Evolutionary conservation across 345 rosid genomes (phyloP), one percentile per base, ranked within the genome.

Genomic region (Pistacia atlantica): DNA sequence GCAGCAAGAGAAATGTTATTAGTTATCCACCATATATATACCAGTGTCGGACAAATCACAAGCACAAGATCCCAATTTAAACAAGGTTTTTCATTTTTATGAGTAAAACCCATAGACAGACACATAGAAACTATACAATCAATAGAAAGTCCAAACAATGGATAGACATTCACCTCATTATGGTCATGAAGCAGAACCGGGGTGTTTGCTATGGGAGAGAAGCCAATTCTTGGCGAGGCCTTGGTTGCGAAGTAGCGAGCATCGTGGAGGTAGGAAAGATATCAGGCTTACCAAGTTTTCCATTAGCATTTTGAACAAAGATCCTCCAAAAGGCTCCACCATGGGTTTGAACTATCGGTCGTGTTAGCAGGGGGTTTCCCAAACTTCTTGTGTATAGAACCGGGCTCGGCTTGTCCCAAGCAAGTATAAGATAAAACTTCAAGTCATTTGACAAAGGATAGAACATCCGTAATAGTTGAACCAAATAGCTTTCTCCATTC

Each of bases 211-310:
- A 96, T 92, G 8, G 97, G 99, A 67, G 98, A 93, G 82, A 96
- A 93, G 37, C 98, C 97, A 82, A 96, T 86, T 2, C 97, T 95
- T 28, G 94, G 94, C 63, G n/a, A 96, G 48, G 70, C 98, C 98
- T 57, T 33, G 80, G 28, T 57, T 38, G 37, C 97, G 74, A 93
- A 92, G 84, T 87, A 92, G 72, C 91, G 95, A 81, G 92, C 83
- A 83, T 96, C 99, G 98, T 96, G 61, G 99, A 70, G 0, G 94
- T 97, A 18, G 97, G 98, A 86, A 96, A 96, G 56, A 93, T 92
- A 87, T 92, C 94, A 13, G 98, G 97, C 74, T 83, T 87, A 65
- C 84, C 84, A 54, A 90, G 84, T 74, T 78, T 91, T 70, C 98
- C 97, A 61, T 87, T 82, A 22, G 97, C 97, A 78, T 85, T 88